Base-by-base conservation (phyloP, 345 rosid genomes). In the Eucalyptus curtisii region DNA sequence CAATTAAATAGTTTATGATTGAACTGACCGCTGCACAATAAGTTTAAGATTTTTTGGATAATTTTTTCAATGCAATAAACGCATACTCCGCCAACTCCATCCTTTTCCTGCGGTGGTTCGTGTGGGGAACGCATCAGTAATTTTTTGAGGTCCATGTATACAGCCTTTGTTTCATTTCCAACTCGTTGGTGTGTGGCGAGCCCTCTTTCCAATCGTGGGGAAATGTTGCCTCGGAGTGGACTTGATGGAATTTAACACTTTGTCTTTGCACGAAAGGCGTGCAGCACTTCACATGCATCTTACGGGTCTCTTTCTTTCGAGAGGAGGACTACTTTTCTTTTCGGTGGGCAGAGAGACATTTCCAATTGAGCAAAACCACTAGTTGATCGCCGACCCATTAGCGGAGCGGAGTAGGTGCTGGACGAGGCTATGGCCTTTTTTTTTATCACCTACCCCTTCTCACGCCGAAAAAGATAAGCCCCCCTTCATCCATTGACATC, bases 21-120 rank as follows among this genome's bases (percentile, higher is more conserved):
- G 61, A 55, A 55, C 0, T 22, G 11, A 1, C 12, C 1, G 1
- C 3, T 55, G 13, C 30, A 22, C 3, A 24, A 9, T 55, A 55
- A 55, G 0, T 55, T 55, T 22, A 55, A 55, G 30, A 55, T n/a
- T n/a, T n/a, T n/a, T n/a, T n/a, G n/a, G n/a, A n/a, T n/a, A n/a
- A n/a, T n/a, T n/a, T n/a, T n/a, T n/a, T n/a, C n/a, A n/a, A n/a
- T n/a, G n/a, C n/a, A n/a, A n/a, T n/a, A n/a, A n/a, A n/a, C n/a
- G n/a, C n/a, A n/a, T n/a, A n/a, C n/a, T n/a, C n/a, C n/a, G n/a
- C n/a, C n/a, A n/a, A n/a, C n/a, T n/a, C n/a, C n/a, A n/a, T n/a
- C n/a, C n/a, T n/a, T n/a, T n/a, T n/a, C n/a, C n/a, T n/a, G n/a
- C n/a, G n/a, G n/a, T n/a, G n/a, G n/a, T n/a, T n/a, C n/a, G n/a